Conservation (phyloP, 73 alveolate genomes). For the Tetrahymena borealis region DNA sequence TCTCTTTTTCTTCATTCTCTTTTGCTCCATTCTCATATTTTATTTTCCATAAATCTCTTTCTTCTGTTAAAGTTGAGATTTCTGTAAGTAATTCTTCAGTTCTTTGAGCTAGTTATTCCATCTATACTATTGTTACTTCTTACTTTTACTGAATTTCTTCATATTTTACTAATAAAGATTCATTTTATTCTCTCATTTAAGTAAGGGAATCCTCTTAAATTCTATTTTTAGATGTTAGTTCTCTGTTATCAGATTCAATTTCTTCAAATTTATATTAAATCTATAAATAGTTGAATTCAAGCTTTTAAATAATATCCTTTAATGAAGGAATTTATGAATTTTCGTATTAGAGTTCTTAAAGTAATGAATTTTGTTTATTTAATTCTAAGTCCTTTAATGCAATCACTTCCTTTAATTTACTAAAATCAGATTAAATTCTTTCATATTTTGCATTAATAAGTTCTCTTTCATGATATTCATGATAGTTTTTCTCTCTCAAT, state of each 20-base stretch:
- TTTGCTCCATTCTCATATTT: neutral
- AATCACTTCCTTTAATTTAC: neutral
- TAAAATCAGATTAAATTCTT: neutral
- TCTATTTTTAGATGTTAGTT: neutral
- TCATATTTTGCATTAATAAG: neutral
- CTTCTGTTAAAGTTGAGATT: neutral
- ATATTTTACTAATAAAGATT: neutral
- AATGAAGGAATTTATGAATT: neutral
- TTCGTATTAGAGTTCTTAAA: neutral
- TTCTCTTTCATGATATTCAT: neutral
- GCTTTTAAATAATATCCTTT: neutral
- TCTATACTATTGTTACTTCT: neutral
- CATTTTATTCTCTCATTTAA: neutral
- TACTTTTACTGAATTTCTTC: neutral
- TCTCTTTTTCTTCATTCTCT: neutral
- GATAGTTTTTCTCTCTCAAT: neutral
- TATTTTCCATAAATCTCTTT: neutral
- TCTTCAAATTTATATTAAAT: neutral
- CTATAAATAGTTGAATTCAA: neutral
- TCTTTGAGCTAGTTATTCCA: neutral
- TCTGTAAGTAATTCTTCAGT: neutral
- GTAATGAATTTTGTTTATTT: neutral
- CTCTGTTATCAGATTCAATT: neutral
- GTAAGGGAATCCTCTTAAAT: neutral
- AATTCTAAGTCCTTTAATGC: neutral